Evolutionary conservation across 371 early-diverging fungal species (phyloP).

Genomic region (Mucor velutinosus): DNA sequence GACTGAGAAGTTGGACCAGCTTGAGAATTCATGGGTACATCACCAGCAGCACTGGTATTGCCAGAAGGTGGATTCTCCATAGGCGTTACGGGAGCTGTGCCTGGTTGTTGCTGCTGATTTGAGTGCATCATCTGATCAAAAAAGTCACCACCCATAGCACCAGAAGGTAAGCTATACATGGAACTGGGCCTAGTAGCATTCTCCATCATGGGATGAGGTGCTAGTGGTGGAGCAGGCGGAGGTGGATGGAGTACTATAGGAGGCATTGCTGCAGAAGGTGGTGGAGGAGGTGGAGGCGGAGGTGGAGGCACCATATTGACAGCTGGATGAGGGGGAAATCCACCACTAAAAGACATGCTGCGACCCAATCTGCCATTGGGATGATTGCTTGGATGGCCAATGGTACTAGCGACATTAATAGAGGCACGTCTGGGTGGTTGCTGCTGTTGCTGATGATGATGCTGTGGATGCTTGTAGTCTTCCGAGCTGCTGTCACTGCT

Average conservation of each 20-base stretch:
- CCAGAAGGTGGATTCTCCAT: background rate
- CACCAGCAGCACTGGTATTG: background rate
- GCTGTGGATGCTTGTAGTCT: background rate
- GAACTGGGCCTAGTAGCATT: slow-evolving; percentile 1
- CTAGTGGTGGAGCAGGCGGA: slow-evolving; percentile 3
- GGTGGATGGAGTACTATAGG: slow-evolving; percentile 10
- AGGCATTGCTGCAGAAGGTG: background rate
- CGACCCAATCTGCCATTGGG: background rate
- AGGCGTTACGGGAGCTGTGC: background rate
- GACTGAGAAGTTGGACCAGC: background rate
- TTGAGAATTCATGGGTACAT: background rate
- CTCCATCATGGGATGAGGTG: slow-evolving; percentile 15
- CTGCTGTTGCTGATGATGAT: background rate
- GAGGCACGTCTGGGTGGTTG: background rate
- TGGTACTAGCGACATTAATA: background rate
- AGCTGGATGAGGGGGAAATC: background rate
- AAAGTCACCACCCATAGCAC: background rate
- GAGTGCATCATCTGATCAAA: slow-evolving; percentile 2
- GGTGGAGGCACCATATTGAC: slow-evolving; percentile 4
- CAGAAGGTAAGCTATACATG: background rate
- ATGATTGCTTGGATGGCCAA: background rate
- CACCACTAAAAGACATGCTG: slow-evolving; percentile 14
- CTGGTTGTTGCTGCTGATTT: background rate
- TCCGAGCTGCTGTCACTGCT: background rate
- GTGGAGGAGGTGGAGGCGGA: slow-evolving; percentile 1